These are phyloP conservation scores for Plasmopara muralis DNA, from an alignment of 352 stramenopile genomes.

Conservation along the genomic window DNA sequence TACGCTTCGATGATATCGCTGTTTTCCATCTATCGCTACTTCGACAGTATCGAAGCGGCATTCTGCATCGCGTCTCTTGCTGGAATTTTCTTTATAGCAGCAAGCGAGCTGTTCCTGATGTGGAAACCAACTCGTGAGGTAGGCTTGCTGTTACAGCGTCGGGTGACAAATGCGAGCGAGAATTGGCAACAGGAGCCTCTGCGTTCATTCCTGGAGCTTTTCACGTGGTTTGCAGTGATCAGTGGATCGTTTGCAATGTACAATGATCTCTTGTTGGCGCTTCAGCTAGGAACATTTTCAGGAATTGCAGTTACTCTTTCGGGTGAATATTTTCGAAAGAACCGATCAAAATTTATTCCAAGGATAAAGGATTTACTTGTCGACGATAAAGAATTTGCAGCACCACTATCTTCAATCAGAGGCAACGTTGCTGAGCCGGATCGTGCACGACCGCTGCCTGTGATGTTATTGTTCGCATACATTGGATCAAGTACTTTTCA, in stretches of 20 bases:
- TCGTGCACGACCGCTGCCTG: constrained; percentile 29
- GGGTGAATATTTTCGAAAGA: constrained; percentile 68
- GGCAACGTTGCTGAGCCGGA: constrained; percentile 8
- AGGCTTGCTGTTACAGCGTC: constrained; percentile 63
- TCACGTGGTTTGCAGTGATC: constrained; percentile 77
- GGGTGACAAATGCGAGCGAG: constrained; percentile 65
- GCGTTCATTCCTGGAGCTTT: constrained; percentile 75
- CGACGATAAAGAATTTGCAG: constrained; percentile 12
- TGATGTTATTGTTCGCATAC: constrained; percentile 80
- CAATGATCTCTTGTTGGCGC: constrained; percentile 62
- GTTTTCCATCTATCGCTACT: constrained; percentile 79
- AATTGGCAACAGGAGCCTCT: constrained; percentile 76
- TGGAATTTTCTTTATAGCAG: constrained; percentile 72
- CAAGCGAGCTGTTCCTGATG: constrained; percentile 75
- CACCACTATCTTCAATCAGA: constrained; percentile 22
- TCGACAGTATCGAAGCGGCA: constrained; percentile 77
- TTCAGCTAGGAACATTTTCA: constrained; percentile 79
- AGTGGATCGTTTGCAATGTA: constrained; percentile 79
- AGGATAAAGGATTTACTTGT: constrained; percentile 29
- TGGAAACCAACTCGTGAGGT: constrained; percentile 72
- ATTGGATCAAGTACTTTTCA: constrained; percentile 81
- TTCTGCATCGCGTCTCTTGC: constrained; percentile 76
- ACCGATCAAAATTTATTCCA: constrained; percentile 46
- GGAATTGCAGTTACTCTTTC: constrained; percentile 75
- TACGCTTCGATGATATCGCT: constrained; percentile 67